Conservation (phyloP, 2,329 filamentous ascomycete genomes). For the Botrytis hyacinthi region DNA sequence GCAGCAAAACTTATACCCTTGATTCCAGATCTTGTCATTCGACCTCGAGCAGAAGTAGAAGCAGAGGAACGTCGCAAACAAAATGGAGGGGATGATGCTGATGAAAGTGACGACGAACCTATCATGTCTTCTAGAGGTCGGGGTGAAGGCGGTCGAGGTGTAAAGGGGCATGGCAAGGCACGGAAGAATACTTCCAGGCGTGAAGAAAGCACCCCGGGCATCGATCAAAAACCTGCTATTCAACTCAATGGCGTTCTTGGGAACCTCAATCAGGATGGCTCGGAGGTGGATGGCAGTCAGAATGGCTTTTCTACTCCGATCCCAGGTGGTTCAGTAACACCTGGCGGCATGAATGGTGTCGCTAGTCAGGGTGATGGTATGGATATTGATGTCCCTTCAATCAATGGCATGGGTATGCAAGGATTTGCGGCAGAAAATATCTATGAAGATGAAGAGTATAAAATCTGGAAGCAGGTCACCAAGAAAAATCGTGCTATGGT, state of each 20-base stretch:
- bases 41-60: conserved; percentile 91
- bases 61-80: conserved; percentile 82
- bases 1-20: conserved; percentile 94
- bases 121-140: conserved; percentile 97
- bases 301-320: conserved; percentile 87
- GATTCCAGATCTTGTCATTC: conserved; percentile 88
- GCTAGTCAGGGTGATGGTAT: conserved; percentile 79
- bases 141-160: conserved; percentile 62
- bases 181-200: conserved; percentile 71
- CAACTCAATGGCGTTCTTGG: conserved; percentile 64
- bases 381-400: conserved; percentile 77
- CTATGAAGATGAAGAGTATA: conserved; percentile 91
- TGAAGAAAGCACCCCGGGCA: conserved; percentile 74
- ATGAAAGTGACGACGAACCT: conserved; percentile 94
- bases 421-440: conserved; percentile 69
- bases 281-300: conserved; percentile 76
- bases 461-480: conserved; percentile 98
- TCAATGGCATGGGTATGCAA: conserved; percentile 64
- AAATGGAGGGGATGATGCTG: conserved; percentile 80
- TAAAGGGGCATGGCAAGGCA: conserved; percentile 63
- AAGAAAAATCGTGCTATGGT: conserved; percentile 90
- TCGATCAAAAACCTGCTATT: conserved; percentile 70
- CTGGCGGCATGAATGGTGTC: conserved; percentile 66
- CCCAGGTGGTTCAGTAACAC: conserved; percentile 70
- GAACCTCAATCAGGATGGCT: conserved; percentile 64